Evolutionary conservation across 2,329 filamentous ascomycete genomes (phyloP).

Genomic region (Sphaerulina populicola): DNA sequence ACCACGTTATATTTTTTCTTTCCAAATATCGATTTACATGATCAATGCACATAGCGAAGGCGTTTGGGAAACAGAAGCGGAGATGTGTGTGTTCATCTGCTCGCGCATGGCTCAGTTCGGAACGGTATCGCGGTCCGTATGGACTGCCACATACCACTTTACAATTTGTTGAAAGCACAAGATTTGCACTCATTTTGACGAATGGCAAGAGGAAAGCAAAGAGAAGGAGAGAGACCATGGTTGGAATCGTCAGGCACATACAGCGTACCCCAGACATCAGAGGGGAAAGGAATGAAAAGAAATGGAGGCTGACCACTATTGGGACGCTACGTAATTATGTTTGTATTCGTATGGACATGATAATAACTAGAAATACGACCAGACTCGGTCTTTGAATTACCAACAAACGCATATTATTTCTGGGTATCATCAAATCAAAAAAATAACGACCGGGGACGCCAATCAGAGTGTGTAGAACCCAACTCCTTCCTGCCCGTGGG

Average conservation of each 20-base stretch:
- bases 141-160: slow-evolving; percentile 1
- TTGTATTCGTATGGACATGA: slow-evolving; percentile 18
- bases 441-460: no score
- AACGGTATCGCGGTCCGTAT: slow-evolving; percentile 6
- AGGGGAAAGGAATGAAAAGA: background rate
- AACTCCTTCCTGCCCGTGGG: no score
- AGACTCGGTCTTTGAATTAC: no score
- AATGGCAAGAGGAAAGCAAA: slow-evolving; percentile 1
- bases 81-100: slow-evolving; percentile 2
- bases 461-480: no score
- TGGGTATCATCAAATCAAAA: no score
- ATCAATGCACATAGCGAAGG: slow-evolving; percentile 15
- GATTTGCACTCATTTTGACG: slow-evolving; percentile 15
- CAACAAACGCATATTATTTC: no score
- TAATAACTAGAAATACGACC: background rate
- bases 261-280: slow-evolving; percentile 9
- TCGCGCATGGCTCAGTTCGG: slow-evolving; percentile 10
- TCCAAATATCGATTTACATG: slow-evolving; percentile 8
- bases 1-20: slow-evolving; percentile 13
- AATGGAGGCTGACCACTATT: background rate
- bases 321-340: slow-evolving; percentile 20
- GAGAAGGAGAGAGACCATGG: slow-evolving; percentile 2
- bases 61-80: slow-evolving; percentile 11
- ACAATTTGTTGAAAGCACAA: slow-evolving; percentile 14
- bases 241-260: slow-evolving; percentile 7